Evolutionary conservation across 768 basidiomycete species (phyloP).

Genomic region (Russula earlei): DNA sequence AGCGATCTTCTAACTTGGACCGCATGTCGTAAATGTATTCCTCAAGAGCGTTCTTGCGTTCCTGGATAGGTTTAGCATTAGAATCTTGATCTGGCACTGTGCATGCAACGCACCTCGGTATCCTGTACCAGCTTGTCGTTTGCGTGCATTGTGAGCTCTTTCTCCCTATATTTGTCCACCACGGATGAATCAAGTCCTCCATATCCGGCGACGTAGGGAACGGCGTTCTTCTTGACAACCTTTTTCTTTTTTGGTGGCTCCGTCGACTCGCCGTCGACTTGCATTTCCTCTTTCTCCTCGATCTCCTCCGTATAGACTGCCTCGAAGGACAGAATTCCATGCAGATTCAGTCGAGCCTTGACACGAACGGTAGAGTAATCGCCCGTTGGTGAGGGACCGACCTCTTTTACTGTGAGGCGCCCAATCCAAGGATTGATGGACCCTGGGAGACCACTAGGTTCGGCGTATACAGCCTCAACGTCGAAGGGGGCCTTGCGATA

Average conservation of each 20-base stretch:
- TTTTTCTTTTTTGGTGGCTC: conserved; percentile 75
- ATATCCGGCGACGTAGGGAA: conserved; percentile 60
- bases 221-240: conserved; percentile 72
- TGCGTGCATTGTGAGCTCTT: conserved; percentile 82
- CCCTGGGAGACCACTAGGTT: conserved; percentile 63
- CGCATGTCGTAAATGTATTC: conserved; percentile 98
- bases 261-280: conserved; percentile 39
- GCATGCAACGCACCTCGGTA: conserved; percentile 64
- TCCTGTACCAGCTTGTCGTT: conserved; percentile 95
- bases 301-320: conserved; percentile 74
- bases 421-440: conserved; percentile 79
- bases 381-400: conserved; percentile 58
- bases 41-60: conserved; percentile 97
- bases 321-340: conserved; percentile 86
- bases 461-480: conserved; percentile 76
- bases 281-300: conserved; percentile 70
- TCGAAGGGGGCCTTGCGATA: conserved; percentile 84
- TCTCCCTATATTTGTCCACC: conserved; percentile 62
- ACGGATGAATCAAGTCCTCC: conserved; percentile 53
- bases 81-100: background rate
- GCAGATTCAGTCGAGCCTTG: conserved; percentile 78
- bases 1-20: conserved; percentile 84
- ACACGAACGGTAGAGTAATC: conserved; percentile 81
- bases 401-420: conserved; percentile 71
- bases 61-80: conserved; percentile 35